A percentile compares a stretch with the other conserved stretches of the same genome.
phyloP scores from a whole-genome alignment of 805 yeast species.

The Saccharomycopsis schoenii region DNA sequence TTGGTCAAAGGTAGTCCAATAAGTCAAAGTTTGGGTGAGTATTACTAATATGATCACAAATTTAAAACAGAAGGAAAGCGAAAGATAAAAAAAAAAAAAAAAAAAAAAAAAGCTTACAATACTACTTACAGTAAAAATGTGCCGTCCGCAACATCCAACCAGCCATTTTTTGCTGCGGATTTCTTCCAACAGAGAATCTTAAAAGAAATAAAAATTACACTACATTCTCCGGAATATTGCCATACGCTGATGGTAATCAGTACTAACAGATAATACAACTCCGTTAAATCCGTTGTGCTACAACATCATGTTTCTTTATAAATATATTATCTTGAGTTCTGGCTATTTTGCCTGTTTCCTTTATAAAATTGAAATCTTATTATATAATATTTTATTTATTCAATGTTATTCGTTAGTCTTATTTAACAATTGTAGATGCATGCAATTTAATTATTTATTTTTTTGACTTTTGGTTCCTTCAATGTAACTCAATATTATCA shows the following conservation, averaged over 20 bases:
- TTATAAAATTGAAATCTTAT: no score
- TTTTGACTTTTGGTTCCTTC: background rate
- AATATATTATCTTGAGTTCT: no score
- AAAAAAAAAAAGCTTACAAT: background rate
- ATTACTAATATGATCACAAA: background rate
- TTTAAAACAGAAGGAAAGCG: background rate
- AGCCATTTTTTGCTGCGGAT: background rate
- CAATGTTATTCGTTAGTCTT: no score
- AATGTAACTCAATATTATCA: slow-evolving; percentile 6
- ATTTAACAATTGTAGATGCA: no score
- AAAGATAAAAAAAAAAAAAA: background rate
- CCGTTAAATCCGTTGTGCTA: background rate
- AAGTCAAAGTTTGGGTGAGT: background rate
- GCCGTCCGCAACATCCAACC: background rate
- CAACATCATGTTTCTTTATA: no score
- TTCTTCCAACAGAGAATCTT: no score
- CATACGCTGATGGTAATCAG: no score
- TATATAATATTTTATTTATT: no score
- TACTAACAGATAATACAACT: background rate
- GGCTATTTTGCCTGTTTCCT: no score
- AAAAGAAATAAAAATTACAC: no score
- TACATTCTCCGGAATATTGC: no score
- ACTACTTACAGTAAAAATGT: no score
- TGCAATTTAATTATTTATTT: background rate
- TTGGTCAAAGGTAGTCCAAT: background rate